Evolutionary conservation across 2,329 filamentous ascomycete species (phyloP).

Genomic region (Rhynchosporium secalis): DNA sequence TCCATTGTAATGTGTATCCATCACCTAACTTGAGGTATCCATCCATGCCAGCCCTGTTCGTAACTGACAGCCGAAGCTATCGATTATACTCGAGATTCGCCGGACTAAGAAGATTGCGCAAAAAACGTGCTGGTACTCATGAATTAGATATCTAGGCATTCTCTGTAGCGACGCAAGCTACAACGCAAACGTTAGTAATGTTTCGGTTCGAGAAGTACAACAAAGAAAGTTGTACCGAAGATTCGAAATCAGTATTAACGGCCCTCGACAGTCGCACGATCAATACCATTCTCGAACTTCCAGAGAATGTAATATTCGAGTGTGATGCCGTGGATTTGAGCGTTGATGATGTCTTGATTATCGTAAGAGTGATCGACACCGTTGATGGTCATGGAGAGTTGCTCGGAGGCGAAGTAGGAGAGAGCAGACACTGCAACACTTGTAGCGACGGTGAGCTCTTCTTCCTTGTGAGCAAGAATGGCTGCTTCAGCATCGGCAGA

Average conservation of each 20-base stretch:
- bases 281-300: conserved; percentile 9
- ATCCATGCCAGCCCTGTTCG: conserved; percentile 4
- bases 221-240: background rate
- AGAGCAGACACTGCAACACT: conserved; percentile 11
- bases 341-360: conserved; percentile 8
- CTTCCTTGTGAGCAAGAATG: background rate
- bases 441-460: background rate
- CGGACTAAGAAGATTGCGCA: background rate
- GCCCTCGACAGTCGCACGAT: background rate
- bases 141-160: background rate
- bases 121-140: background rate
- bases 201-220: background rate
- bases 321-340: conserved; percentile 1
- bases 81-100: background rate
- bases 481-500: no score
- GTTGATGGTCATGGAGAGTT: background rate
- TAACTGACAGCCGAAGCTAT: background rate
- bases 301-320: conserved; percentile 1
- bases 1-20: no score
- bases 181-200: background rate
- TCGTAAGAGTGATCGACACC: background rate
- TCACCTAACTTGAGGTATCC: no score
- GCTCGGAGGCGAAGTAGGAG: background rate
- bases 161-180: background rate
- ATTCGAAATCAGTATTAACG: background rate